Evolutionary conservation across 2,329 filamentous ascomycete genomes (phyloP).

Genomic region (Xenosphaeropsis pyriputrescens): DNA sequence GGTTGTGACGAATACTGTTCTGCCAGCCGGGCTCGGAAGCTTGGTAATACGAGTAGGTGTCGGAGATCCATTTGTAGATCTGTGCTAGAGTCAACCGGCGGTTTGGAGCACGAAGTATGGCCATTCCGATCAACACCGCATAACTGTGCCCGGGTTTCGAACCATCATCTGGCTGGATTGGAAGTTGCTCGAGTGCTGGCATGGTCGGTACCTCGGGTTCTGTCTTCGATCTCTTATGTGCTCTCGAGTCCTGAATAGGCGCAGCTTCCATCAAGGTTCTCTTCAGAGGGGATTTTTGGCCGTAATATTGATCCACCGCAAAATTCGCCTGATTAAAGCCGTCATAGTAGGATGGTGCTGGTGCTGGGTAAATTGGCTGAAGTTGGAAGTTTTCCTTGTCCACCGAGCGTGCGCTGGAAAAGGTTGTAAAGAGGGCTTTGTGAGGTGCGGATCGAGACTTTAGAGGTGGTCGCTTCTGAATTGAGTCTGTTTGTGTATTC

Average conservation of each 20-base stretch:
- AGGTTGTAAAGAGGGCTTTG: conserved; percentile 31
- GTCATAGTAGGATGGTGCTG: conserved; percentile 19
- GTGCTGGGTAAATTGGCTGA: conserved; percentile 30
- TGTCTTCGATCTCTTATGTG: conserved; percentile 52
- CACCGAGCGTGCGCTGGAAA: conserved; percentile 16
- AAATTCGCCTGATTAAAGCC: conserved; percentile 21
- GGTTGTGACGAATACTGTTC: conserved; percentile 96
- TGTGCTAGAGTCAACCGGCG: conserved; percentile 79
- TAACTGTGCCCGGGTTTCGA: conserved; percentile 86
- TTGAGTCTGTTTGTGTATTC: conserved; percentile 46
- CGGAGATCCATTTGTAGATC: conserved; percentile 99
- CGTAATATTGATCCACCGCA: conserved; percentile 34
- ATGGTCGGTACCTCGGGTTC: conserved; percentile 28
- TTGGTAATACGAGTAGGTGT: conserved; percentile 80
- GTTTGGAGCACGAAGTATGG: conserved; percentile 74
- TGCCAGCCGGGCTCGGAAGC: conserved; percentile 85
- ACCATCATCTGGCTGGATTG: conserved; percentile 63
- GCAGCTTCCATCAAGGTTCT: conserved; percentile 59
- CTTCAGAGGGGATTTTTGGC: conserved; percentile 35
- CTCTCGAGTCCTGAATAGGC: conserved; percentile 52
- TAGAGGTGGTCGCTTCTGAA: conserved; percentile 48
- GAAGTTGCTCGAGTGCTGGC: conserved; percentile 17
- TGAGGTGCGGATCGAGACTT: conserved; percentile 42
- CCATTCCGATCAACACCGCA: conserved; percentile 90
- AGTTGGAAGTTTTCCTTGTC: conserved; percentile 44